Percentiles rank a stretch among this genome's conserved stretches.
phyloP scores from a whole-genome alignment of 257 asterid species.

The Gentiana dahurica region DNA sequence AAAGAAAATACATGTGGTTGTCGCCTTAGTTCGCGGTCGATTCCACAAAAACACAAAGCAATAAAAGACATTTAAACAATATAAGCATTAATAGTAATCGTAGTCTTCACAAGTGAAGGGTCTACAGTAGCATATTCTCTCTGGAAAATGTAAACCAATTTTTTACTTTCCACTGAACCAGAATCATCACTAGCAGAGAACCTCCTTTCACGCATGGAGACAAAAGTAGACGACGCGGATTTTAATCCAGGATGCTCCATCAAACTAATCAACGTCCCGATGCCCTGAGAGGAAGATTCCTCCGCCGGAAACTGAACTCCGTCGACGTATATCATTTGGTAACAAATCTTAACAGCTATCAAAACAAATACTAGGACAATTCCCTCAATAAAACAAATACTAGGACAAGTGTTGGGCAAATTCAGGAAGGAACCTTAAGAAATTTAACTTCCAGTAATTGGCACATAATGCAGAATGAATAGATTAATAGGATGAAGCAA shows the following conservation, averaged over 20 bases:
- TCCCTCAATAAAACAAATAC: no score
- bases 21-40: no score
- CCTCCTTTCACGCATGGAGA: constrained; percentile 39
- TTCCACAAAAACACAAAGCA: no score
- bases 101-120: constrained; percentile 48
- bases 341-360: no score
- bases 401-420: no score
- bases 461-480: not conserved
- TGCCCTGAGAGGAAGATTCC: constrained; percentile 22
- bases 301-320: no score
- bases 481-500: not conserved
- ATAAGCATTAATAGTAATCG: no score
- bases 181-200: constrained; percentile 35
- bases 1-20: no score
- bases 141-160: constrained; percentile 73
- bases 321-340: no score
- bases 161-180: constrained; percentile 22
- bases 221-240: constrained; percentile 49
- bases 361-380: no score
- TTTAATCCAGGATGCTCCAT: constrained; percentile 67
- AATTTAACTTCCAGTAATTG: not conserved
- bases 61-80: no score
- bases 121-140: constrained; percentile 89
- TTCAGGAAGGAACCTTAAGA: not conserved
- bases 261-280: constrained; percentile 40